Conservation (phyloP, 2,329 filamentous ascomycete genomes). For the Colletotrichum cuscutae region DNA sequence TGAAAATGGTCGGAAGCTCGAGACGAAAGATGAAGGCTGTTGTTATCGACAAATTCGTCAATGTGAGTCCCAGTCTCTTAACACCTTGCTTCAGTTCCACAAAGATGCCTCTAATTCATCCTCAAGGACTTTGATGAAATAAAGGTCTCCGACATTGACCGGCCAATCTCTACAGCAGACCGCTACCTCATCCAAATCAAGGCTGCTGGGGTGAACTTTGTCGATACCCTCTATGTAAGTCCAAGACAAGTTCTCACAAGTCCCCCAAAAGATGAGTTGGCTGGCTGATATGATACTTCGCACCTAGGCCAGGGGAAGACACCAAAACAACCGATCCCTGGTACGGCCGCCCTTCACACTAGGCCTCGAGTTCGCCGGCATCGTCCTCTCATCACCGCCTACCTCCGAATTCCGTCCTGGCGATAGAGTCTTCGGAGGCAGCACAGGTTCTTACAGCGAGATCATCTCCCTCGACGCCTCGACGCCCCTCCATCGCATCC, state of each 20-base stretch:
- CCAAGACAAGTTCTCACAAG: not conserved
- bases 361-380: constrained; percentile 70
- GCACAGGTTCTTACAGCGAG: constrained; percentile 63
- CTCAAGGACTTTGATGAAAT: constrained; percentile 38
- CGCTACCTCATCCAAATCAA: constrained; percentile 52
- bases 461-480: constrained; percentile 54
- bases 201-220: constrained; percentile 68
- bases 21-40: constrained; percentile 41
- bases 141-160: constrained; percentile 38
- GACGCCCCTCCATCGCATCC: constrained; percentile 53
- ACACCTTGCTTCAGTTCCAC: not conserved
- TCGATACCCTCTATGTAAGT: constrained; percentile 66
- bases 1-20: not conserved
- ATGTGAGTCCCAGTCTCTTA: constrained; percentile 17
- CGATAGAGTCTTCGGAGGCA: constrained; percentile 64
- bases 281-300: not conserved
- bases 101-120: not conserved
- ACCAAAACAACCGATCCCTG: constrained; percentile 69
- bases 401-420: constrained; percentile 52
- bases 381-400: constrained; percentile 52
- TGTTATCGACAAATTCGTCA: constrained; percentile 41
- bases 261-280: not conserved
- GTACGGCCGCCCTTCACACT: constrained; percentile 67
- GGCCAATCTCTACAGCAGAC: constrained; percentile 33
- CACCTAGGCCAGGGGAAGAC: constrained; percentile 60